Base-by-base conservation (phyloP, 495 filamentous ascomycete genomes). In the Barbatosphaeria neglecta region DNA sequence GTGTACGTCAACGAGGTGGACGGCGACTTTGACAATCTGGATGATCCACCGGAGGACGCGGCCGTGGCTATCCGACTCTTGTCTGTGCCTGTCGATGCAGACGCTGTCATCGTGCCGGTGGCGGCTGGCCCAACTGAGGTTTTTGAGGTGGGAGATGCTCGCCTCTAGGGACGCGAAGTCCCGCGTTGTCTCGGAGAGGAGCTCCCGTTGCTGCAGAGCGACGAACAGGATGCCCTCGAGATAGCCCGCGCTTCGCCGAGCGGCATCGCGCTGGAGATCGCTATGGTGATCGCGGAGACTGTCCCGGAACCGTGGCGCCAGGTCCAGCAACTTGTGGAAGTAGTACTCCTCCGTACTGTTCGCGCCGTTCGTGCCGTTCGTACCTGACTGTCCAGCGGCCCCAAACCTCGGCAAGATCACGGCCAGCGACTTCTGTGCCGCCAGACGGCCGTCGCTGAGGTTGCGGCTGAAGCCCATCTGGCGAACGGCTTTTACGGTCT, bases 381-480 rank as follows among this genome's bases (percentile, higher is more conserved):
- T 25, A n/a, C n/a, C 24, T 25, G 51, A 41, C 17, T 51, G 43
- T 15, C 52, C 45, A 2, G 63, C 46, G 15, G 56, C 40, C 6
- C 59, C 62, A 2, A 58, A 59, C 31, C 48, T 44, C 47, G 51
- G 70, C 50, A 97, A 71, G 0, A 96, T 71, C 18, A 75, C 70
- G 11, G 82, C 69, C 11, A 85, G 67, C 4, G 83, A 80, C 25
- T 73, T 69, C 63, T 99, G 93, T 35, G 77, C 76, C 25, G 74
- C 73, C 8, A 96, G 72, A 38, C 79, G 59, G 50, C 80, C 78
- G 23, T 70, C 75, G 48, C 82, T 77, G 18, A 90, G 69, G 58
- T 88, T 95, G 13, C 80, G 78, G 53, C 82, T 83, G 47, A 97
- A 77, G 17, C 93, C 93, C 88, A 97, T 95, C 20, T 83, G 75